Base-by-base conservation (phyloP, 495 filamentous ascomycete genomes). In the Aspergillus bertholletiae region DNA sequence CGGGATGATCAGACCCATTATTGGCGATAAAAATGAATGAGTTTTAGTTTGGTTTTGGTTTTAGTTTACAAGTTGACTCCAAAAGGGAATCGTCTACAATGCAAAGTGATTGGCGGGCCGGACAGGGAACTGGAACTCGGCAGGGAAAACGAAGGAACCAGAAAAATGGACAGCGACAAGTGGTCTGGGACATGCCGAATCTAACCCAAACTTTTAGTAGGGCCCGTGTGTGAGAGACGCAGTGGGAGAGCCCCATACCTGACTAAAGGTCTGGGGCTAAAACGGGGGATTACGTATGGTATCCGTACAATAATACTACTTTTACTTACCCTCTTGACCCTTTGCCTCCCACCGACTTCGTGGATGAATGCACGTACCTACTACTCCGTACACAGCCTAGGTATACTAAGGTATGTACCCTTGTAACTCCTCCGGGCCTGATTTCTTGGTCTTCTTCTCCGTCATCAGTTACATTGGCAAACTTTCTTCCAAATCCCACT, bases 1-100 rank as follows among this genome's bases (percentile, higher is more conserved):
- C 56, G 53, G 59, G 60, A 58, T 55, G 60, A 62, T 59, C 60
- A 58, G 55, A 57, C 41, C 55, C 51, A 62, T 50, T 59, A 43
- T 43, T 43, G 39, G 39, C 11, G 48, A 43, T 49, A 40, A 46
- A 35, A 30, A 54, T 28, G 20, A 46, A 35, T 51, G 20, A 28
- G 35, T 39, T 41, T 51, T 37, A 49, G 34, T 27, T 41, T 41
- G 21, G 34, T 15, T 37, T 32, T 32, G 8, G 6, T 37, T 37
- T 37, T 37, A 49, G 34, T 27, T 41, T 41, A n/a, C n/a, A 18
- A 39, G 8, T 32, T 50, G 32, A 50, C 48, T 50, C 34, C 48
- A 43, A 55, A 52, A 23, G 27, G 53, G 34, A 49, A 44, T 48
- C 7, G 22, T 17, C 40, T 27, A 4, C 8, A 1, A 26, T 32